Evolutionary conservation across 2,329 filamentous ascomycete species (phyloP).

Genomic region (Fusarium temperatum): DNA sequence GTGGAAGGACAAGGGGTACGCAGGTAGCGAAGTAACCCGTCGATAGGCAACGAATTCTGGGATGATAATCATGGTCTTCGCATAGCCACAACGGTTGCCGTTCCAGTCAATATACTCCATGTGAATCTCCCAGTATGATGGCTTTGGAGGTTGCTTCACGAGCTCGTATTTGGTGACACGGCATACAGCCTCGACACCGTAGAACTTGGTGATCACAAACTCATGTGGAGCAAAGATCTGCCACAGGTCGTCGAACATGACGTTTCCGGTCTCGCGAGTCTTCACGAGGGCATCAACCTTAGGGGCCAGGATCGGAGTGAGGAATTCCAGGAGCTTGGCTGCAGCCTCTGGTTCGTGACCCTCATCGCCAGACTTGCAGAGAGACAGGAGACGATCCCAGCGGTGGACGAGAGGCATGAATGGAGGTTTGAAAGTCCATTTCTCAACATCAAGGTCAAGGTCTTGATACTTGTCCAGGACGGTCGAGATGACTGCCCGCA

Average conservation of each 20-base stretch:
- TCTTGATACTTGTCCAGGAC: slow-evolving; percentile 11
- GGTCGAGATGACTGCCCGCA: background rate
- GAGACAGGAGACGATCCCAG: background rate
- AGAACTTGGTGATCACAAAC: slow-evolving; percentile 45
- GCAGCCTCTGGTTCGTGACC: background rate
- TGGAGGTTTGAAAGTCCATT: slow-evolving; percentile 15
- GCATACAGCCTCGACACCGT: slow-evolving; percentile 48
- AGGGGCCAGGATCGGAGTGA: slow-evolving; percentile 43
- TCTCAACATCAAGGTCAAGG: slow-evolving; percentile 3
- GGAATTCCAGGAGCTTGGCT: slow-evolving; percentile 41
- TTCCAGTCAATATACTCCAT: slow-evolving; percentile 51
- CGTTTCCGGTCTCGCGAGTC: slow-evolving; percentile 43
- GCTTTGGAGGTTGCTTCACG: background rate
- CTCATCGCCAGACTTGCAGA: background rate
- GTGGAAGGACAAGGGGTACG: slow-evolving; percentile 44
- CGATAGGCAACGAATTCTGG: slow-evolving; percentile 39
- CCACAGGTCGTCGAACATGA: slow-evolving; percentile 46
- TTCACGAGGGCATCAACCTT: slow-evolving; percentile 39
- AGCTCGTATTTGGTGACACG: slow-evolving; percentile 46
- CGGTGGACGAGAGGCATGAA: slow-evolving; percentile 23
- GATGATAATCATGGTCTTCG: slow-evolving; percentile 38
- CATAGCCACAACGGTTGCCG: slow-evolving; percentile 44
- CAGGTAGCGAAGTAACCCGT: slow-evolving; percentile 40
- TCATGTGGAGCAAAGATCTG: slow-evolving; percentile 49
- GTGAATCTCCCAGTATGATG: slow-evolving; percentile 37